Evolutionary conservation across 2,329 filamentous ascomycete genomes (phyloP).

Genomic region (Cercospora sp.): DNA sequence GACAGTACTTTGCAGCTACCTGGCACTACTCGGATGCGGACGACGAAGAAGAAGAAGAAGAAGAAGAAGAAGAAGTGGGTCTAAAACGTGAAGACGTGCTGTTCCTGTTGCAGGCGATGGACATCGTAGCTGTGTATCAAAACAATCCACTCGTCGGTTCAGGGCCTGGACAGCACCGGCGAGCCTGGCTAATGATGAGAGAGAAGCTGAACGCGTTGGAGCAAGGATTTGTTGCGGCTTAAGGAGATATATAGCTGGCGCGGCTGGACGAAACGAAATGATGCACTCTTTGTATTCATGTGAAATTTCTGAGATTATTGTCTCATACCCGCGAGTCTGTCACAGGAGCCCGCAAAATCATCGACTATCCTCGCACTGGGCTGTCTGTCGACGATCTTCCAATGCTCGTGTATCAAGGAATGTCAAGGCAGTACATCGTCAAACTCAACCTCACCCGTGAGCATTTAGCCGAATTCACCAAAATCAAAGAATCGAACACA

Average conservation of each 20-base stretch:
- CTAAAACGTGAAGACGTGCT: conserved; percentile 19
- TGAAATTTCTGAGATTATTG: not conserved
- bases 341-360: too few relatives aligned
- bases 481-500: not conserved
- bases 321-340: not conserved
- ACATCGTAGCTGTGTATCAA: conserved; percentile 23
- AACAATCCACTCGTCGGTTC: not conserved
- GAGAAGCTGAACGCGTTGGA: not conserved
- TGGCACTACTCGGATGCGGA: not conserved
- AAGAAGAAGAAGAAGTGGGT: not conserved
- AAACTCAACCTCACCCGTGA: not conserved
- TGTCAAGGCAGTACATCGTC: too few relatives aligned
- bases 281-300: not conserved
- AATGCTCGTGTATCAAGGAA: too few relatives aligned
- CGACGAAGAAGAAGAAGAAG: not conserved
- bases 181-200: not conserved
- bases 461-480: not conserved
- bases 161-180: not conserved
- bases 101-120: conserved; percentile 28
- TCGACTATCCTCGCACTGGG: too few relatives aligned
- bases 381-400: too few relatives aligned
- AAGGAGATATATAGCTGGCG: not conserved
- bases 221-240: not conserved
- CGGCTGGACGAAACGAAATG: not conserved
- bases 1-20: conserved; percentile 6